Conservation (phyloP, 768 basidiomycete genomes). For the Psilocybe azurescens region DNA sequence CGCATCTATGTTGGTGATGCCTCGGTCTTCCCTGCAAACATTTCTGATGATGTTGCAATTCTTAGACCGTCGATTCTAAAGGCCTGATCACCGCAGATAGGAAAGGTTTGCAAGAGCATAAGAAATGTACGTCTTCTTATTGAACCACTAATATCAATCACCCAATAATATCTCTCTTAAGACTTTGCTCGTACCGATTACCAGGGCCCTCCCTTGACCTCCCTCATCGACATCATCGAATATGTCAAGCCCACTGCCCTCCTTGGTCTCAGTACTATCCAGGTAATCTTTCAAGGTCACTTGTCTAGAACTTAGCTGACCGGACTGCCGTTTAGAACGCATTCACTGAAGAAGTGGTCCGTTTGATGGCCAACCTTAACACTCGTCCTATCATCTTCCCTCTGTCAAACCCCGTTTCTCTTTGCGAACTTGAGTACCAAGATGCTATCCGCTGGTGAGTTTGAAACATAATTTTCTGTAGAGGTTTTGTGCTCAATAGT, state of each 20-base stretch:
- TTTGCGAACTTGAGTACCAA: constrained; percentile 63
- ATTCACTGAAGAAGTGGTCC: constrained; percentile 68
- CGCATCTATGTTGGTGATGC: constrained; percentile 63
- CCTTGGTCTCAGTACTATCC: constrained; percentile 71
- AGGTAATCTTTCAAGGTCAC: constrained; percentile 30
- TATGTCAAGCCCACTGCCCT: constrained; percentile 80
- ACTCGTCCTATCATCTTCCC: constrained; percentile 82
- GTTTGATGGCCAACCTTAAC: constrained; percentile 68
- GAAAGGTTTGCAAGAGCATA: constrained; percentile 73
- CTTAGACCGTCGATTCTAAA: constrained; percentile 75
- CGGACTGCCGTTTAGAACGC: constrained; percentile 43
- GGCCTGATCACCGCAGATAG: constrained; percentile 77
- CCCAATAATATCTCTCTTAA: constrained; percentile 36
- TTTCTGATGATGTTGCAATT: constrained; percentile 8
- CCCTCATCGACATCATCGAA: constrained; percentile 69
- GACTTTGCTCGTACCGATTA: constrained; percentile 79
- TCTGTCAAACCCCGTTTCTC: constrained; percentile 72
- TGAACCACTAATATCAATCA: neutral
- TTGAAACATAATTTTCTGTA: neutral
- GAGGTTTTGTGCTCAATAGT: neutral
- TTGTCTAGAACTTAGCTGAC: constrained; percentile 13
- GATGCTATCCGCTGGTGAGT: constrained; percentile 64
- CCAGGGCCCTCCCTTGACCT: constrained; percentile 61
- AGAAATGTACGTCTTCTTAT: constrained; percentile 54
- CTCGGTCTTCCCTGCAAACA: constrained; percentile 13